Evolutionary conservation across 306 rosid species (phyloP).

Genomic region (Boehmeria nivea): DNA sequence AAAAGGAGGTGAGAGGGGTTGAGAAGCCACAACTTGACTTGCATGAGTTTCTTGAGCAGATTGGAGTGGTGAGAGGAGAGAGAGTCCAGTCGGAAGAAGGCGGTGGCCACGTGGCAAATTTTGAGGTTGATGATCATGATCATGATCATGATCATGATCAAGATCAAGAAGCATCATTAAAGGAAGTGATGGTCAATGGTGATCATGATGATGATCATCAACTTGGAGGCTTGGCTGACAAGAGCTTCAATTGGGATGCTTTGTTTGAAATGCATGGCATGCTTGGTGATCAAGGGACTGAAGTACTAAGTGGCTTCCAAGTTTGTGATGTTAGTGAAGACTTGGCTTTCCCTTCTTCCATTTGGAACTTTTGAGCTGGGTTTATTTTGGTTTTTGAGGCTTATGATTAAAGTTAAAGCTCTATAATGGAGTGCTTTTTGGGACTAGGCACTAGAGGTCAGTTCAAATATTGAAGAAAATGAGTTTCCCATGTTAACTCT

Average conservation of each 20-base stretch:
- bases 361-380: slow-evolving; percentile 60
- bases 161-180: slow-evolving; percentile 33
- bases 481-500: slow-evolving; percentile 1
- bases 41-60: slow-evolving; percentile 90
- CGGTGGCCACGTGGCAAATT: slow-evolving; percentile 28
- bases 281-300: slow-evolving; percentile 46
- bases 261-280: slow-evolving; percentile 63
- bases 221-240: slow-evolving; percentile 49
- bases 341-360: slow-evolving; percentile 51
- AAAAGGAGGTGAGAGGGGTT: slow-evolving; percentile 24
- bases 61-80: slow-evolving; percentile 68
- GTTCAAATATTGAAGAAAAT: no score
- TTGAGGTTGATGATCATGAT: slow-evolving; percentile 8
- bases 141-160: background rate
- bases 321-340: slow-evolving; percentile 51
- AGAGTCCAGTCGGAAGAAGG: slow-evolving; percentile 28
- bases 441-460: no score
- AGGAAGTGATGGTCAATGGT: slow-evolving; percentile 14
- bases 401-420: slow-evolving; percentile 7
- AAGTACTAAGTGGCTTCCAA: slow-evolving; percentile 33
- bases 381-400: slow-evolving; percentile 17
- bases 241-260: slow-evolving; percentile 66
- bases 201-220: slow-evolving; percentile 37
- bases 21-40: slow-evolving; percentile 98
- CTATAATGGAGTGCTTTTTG: no score